A percentile compares a stretch with the other conserved stretches of the same genome.
Conservation (phyloP, 257 asterid species). For the Scutellaria barbata region DNA sequence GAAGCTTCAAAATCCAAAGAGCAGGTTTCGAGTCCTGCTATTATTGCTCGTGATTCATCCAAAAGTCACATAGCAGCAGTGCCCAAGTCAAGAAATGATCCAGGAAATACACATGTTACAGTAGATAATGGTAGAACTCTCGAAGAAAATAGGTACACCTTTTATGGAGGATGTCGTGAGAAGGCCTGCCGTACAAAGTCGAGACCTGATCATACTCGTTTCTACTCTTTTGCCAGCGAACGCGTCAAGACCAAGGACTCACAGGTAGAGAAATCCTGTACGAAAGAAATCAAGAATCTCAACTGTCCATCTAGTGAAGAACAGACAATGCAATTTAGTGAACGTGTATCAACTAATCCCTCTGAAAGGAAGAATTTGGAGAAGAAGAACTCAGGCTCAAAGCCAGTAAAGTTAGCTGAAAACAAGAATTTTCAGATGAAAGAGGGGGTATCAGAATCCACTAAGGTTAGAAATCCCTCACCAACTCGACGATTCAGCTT, state of each 20-base stretch:
- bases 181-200: conserved; percentile 22
- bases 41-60: conserved; percentile 34
- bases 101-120: conserved; percentile 27
- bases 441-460: conserved; percentile 37
- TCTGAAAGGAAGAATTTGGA: conserved; percentile 40
- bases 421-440: conserved; percentile 37
- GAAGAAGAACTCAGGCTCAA: conserved; percentile 36
- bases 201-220: conserved; percentile 19
- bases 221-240: conserved; percentile 21
- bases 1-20: conserved; percentile 34
- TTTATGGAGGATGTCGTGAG: conserved; percentile 23
- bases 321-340: conserved; percentile 29
- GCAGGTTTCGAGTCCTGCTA: conserved; percentile 21
- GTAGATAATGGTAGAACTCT: conserved; percentile 14
- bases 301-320: conserved; percentile 32
- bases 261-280: conserved; percentile 31
- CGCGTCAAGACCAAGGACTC: conserved; percentile 19
- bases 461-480: conserved; percentile 58
- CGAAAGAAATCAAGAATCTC: conserved; percentile 23
- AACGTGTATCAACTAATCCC: conserved; percentile 40
- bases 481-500: conserved; percentile 60
- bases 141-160: conserved; percentile 33
- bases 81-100: conserved; percentile 34
- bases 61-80: conserved; percentile 30
- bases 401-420: conserved; percentile 32